Conservation (phyloP, 345 rosid genomes). For the Iberis pinnata region DNA sequence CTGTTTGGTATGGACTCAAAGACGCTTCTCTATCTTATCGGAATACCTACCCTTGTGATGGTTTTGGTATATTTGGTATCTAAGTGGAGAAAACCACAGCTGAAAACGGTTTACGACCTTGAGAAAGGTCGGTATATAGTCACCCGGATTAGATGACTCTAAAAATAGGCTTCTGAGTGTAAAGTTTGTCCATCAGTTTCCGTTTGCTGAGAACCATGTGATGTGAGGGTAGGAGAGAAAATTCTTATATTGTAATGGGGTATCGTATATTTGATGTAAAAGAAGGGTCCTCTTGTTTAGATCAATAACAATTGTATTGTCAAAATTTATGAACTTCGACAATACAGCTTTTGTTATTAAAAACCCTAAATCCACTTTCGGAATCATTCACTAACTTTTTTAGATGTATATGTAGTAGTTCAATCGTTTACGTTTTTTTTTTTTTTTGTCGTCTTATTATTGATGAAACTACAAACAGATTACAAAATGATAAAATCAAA, state of each 20-base stretch:
- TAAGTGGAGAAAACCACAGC: conserved; percentile 73
- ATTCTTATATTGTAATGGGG: neutral
- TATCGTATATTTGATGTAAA: conserved; percentile 4
- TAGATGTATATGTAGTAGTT: neutral
- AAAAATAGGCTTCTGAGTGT: conserved; percentile 2
- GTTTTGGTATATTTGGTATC: conserved; percentile 51
- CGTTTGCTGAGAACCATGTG: neutral
- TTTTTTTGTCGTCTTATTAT: too few relatives aligned
- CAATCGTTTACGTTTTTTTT: neutral
- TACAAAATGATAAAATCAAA: too few relatives aligned
- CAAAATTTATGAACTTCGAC: neutral
- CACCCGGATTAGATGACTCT: conserved; percentile 49
- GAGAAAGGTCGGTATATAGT: conserved; percentile 87
- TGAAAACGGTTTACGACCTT: conserved; percentile 74
- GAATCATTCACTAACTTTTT: conserved; percentile 1
- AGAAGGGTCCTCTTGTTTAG: conserved; percentile 12
- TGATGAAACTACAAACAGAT: too few relatives aligned
- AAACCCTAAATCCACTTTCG: neutral
- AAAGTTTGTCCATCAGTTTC: conserved; percentile 4
- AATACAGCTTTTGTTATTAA: neutral
- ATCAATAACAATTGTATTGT: conserved; percentile 10
- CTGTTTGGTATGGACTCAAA: conserved; percentile 45
- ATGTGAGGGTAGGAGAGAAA: neutral
- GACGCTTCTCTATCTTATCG: conserved; percentile 36
- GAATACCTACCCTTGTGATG: conserved; percentile 38